A percentile compares a stretch with the other conserved stretches of the same genome.
Evolutionary conservation across 306 rosid species (phyloP).

Genomic region (Fagus sylvatica): DNA sequence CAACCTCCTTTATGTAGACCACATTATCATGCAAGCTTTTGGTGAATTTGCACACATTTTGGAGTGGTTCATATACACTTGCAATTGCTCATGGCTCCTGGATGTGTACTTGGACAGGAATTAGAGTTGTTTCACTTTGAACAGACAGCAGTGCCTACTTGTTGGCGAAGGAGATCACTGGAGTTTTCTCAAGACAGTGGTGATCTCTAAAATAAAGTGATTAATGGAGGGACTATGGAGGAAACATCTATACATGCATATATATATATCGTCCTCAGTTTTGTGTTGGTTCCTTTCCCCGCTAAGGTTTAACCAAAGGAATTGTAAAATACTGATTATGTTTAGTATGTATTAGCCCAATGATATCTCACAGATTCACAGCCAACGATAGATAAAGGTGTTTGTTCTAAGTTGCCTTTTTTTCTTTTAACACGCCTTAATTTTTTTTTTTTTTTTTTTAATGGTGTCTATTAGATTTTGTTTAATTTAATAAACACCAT

Average conservation of each 20-base stretch:
- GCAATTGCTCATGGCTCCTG: not conserved
- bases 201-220: not conserved
- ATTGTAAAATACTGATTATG: not conserved
- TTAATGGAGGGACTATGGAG: not conserved
- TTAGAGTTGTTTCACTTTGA: slow-evolving; percentile 8
- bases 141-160: not conserved
- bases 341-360: not conserved
- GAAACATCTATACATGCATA: not conserved
- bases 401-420: not conserved
- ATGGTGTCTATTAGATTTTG: too few species aligned
- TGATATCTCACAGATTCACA: not conserved
- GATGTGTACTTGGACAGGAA: slow-evolving; percentile 32
- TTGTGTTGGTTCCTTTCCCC: not conserved
- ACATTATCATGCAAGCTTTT: too few species aligned
- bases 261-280: not conserved
- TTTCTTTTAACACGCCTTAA: too few species aligned
- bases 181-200: not conserved
- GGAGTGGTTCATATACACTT: not conserved
- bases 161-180: not conserved
- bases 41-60: not conserved
- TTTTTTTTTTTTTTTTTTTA: too few species aligned
- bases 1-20: too few species aligned
- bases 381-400: not conserved
- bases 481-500: too few species aligned
- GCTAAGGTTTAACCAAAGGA: not conserved